Percentiles rank a stretch among this genome's conserved stretches.
Conservation (phyloP, 2,329 filamentous ascomycete genomes). For the Fusarium redolens region DNA sequence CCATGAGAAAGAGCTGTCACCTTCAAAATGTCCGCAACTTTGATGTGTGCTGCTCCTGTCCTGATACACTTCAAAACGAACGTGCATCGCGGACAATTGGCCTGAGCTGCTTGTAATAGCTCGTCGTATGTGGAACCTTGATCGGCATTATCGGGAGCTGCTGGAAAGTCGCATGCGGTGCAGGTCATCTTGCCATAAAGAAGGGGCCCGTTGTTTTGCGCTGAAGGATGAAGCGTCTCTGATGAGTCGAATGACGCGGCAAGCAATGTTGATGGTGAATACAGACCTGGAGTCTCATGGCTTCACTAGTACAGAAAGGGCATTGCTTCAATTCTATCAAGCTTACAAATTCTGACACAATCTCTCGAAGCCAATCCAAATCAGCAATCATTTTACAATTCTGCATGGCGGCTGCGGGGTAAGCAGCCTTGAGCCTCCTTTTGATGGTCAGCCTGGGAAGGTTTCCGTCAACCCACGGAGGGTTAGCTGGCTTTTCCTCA, state of each 20-base stretch:
- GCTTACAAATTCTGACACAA: background rate
- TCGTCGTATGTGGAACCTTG: background rate
- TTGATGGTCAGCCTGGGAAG: background rate
- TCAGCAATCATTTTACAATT: background rate
- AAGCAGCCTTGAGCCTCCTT: background rate
- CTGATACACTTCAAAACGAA: background rate
- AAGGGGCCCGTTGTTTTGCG: too few species aligned
- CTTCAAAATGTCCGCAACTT: background rate
- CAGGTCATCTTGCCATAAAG: background rate
- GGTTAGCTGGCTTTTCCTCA: background rate
- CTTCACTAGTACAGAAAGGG: too few species aligned
- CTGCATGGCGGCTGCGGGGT: too few species aligned
- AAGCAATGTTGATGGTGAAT: too few species aligned
- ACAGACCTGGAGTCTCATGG: too few species aligned
- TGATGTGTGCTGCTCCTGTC: rapidly evolving
- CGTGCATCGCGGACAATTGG: background rate
- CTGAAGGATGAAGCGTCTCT: too few species aligned
- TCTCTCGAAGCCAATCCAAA: background rate
- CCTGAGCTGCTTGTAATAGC: background rate
- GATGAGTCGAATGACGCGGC: background rate
- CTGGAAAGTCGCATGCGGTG: background rate
- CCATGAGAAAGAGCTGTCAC: rapidly evolving
- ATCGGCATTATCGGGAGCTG: background rate
- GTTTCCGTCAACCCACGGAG: background rate
- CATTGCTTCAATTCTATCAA: too few species aligned